phyloP scores from a whole-genome alignment of 2,329 filamentous ascomycete species.

The Arthrobotrys pseudoclavata region DNA sequence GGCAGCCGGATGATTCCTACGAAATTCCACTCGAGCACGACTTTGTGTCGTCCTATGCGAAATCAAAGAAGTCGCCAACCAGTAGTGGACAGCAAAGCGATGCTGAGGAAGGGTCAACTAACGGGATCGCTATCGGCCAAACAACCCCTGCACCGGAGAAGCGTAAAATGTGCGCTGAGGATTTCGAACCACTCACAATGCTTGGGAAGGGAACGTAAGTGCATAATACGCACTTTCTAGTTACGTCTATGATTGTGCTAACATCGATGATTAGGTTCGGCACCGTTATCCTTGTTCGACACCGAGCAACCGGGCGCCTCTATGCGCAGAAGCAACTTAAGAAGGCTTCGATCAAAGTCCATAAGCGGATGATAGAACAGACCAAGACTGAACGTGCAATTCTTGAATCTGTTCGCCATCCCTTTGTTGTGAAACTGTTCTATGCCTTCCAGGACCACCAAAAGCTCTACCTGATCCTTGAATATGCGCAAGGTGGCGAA shows the following conservation, averaged over 20 bases:
- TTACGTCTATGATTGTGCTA: background rate
- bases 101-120: conserved; percentile 37
- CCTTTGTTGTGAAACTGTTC: conserved; percentile 97
- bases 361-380: conserved; percentile 96
- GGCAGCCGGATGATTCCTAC: conserved; percentile 48
- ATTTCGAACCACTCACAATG: conserved; percentile 91
- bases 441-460: conserved; percentile 99
- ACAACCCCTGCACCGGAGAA: conserved; percentile 64
- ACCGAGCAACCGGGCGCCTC: conserved; percentile 85
- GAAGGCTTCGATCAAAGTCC: conserved; percentile 93
- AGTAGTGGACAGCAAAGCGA: conserved; percentile 51
- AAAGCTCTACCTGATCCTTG: conserved; percentile 95
- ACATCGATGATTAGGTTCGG: conserved; percentile 71
- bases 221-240: background rate
- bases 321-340: conserved; percentile 99
- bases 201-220: conserved; percentile 89
- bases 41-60: conserved; percentile 52
- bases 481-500: conserved; percentile 97
- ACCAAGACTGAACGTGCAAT: conserved; percentile 97
- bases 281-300: conserved; percentile 92
- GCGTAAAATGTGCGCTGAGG: conserved; percentile 89
- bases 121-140: conserved; percentile 45
- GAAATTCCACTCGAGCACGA: conserved; percentile 53
- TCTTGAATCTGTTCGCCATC: conserved; percentile 92
- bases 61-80: conserved; percentile 54